These are phyloP conservation scores for Scedosporium dehoogii DNA, from an alignment of 2,329 filamentous ascomycete species.

Conservation along the genomic window DNA sequence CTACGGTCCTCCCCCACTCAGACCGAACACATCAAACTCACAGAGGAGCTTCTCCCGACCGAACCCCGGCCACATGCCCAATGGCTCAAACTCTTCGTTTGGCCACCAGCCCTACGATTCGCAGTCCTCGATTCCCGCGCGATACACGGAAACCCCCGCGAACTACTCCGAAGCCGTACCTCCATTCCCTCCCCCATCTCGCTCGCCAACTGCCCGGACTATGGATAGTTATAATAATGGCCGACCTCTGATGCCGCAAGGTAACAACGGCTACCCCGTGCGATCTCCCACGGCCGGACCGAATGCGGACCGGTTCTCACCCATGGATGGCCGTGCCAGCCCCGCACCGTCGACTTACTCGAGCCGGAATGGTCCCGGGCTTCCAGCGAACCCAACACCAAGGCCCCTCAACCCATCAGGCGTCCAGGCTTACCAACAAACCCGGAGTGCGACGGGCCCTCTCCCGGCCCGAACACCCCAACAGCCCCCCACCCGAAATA, in stretches of 20 bases:
- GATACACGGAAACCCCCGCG: constrained; percentile 18
- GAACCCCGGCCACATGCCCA: constrained; percentile 14
- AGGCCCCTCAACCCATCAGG: constrained; percentile 13
- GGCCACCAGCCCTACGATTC: constrained; percentile 7
- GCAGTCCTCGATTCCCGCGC: constrained; percentile 1
- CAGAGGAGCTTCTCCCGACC: constrained; percentile 20
- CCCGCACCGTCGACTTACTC: constrained; percentile 21
- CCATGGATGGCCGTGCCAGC: constrained; percentile 21
- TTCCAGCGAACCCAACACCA: constrained; percentile 12
- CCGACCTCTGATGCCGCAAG: constrained; percentile 11
- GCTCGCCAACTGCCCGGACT: constrained; percentile 21
- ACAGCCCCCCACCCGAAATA: constrained; percentile 30
- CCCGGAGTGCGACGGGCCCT: constrained; percentile 30
- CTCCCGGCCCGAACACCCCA: constrained; percentile 22
- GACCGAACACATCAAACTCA: constrained; percentile 25
- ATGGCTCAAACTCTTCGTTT: constrained; percentile 10
- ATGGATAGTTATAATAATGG: constrained; percentile 21
- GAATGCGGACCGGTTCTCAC: constrained; percentile 19
- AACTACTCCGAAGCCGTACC: constrained; percentile 17
- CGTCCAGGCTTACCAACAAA: constrained; percentile 15
- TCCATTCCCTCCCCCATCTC: constrained; percentile 22
- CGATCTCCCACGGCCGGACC: constrained; percentile 10
- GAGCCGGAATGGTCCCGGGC: constrained; percentile 14
- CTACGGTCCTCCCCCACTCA: constrained; percentile 18
- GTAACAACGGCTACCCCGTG: constrained; percentile 7